A percentile compares a stretch with the other conserved stretches of the same genome.
Evolutionary conservation across 116 monocot genomes (phyloP).

Genomic region (Iris pallida): DNA sequence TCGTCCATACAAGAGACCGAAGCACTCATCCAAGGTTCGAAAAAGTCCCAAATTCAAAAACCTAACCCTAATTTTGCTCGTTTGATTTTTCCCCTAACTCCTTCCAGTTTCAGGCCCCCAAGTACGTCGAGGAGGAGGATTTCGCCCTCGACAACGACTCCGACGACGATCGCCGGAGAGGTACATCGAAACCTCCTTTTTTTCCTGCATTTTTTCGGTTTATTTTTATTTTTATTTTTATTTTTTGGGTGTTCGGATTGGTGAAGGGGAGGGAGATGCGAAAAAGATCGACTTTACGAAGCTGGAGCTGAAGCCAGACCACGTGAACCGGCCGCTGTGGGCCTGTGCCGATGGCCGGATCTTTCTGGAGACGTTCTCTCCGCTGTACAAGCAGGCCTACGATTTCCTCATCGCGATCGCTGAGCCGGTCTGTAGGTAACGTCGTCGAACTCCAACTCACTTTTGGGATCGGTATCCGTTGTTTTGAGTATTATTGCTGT

Average conservation of each 20-base stretch:
- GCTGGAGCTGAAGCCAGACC: slow-evolving; percentile 83
- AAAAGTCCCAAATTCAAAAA: background rate
- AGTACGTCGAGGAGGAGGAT: slow-evolving; percentile 27
- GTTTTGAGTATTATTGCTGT: too few relatives aligned
- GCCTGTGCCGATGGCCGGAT: slow-evolving; percentile 89
- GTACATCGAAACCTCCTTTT: slow-evolving; percentile 13
- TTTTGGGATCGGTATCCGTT: too few relatives aligned
- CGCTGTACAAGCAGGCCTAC: slow-evolving; percentile 85
- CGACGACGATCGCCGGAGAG: slow-evolving; percentile 15
- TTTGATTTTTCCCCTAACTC: background rate
- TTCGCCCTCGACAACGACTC: slow-evolving; percentile 34
- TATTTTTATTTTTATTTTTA: background rate
- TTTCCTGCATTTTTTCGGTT: background rate
- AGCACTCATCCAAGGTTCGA: slow-evolving; percentile 8
- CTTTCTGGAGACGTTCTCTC: slow-evolving; percentile 88
- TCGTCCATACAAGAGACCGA: slow-evolving; percentile 25
- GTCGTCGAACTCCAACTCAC: background rate
- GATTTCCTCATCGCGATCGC: slow-evolving; percentile 93
- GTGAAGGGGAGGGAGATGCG: slow-evolving; percentile 38
- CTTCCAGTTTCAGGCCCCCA: background rate
- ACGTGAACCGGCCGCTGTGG: slow-evolving; percentile 72
- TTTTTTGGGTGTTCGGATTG: background rate
- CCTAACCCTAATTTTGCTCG: too few relatives aligned
- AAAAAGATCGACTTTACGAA: slow-evolving; percentile 83
- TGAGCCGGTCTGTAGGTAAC: slow-evolving; percentile 75